Conservation (phyloP, 2,329 filamentous ascomycete genomes). For the Colletotrichum liriopes region DNA sequence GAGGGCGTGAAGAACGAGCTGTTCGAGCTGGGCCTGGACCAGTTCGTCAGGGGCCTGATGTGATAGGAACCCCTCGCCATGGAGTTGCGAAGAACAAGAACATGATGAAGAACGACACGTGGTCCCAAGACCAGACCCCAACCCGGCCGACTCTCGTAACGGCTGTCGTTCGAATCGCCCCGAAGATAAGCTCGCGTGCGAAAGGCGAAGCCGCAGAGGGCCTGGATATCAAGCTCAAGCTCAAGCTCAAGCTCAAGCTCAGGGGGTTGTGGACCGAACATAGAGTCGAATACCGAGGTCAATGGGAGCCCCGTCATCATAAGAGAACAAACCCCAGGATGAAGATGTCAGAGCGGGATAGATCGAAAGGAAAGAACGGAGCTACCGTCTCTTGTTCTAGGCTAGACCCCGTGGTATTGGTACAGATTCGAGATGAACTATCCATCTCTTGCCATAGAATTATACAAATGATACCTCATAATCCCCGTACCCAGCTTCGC, state of each 20-base stretch:
- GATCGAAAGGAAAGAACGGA: constrained; percentile 18
- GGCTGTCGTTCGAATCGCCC: not conserved
- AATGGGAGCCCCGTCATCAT: not conserved
- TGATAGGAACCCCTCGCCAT: constrained; percentile 52
- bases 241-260: not conserved
- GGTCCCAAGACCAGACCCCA: not conserved
- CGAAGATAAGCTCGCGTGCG: too few relatives aligned
- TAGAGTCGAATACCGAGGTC: not conserved
- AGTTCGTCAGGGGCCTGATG: constrained; percentile 80
- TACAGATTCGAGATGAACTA: constrained; percentile 36
- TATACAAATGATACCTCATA: constrained; percentile 42
- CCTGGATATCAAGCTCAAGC: not conserved
- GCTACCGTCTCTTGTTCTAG: constrained; percentile 21
- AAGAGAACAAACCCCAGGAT: not conserved
- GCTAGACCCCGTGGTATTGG: constrained; percentile 23
- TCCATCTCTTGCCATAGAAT: constrained; percentile 40
- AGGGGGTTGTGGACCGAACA: not conserved
- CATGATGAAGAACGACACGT: not conserved
- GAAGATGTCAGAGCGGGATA: not conserved
- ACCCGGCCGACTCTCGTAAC: not conserved
- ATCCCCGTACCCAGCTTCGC: constrained; percentile 1
- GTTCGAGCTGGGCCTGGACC: constrained; percentile 81
- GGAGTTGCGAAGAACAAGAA: not conserved
- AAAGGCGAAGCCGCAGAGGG: not conserved
- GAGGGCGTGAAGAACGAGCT: constrained; percentile 80